phyloP scores from a whole-genome alignment of 2,329 filamentous ascomycete genomes.

The Aspergillus sojae region DNA sequence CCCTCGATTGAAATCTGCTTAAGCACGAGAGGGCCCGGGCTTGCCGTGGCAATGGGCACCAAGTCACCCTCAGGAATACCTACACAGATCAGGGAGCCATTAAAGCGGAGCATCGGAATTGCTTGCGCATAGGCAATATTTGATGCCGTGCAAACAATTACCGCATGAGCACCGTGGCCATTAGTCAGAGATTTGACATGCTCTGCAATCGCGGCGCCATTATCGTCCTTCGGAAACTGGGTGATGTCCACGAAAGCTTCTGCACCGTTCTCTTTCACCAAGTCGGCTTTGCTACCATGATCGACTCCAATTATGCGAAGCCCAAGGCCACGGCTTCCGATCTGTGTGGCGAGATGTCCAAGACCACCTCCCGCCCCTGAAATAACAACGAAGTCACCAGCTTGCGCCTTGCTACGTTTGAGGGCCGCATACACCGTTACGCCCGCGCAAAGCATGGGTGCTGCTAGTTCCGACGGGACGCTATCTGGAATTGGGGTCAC shows the following conservation, averaged over 20 bases:
- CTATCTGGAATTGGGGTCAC: constrained; percentile 68
- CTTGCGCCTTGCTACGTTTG: constrained; percentile 59
- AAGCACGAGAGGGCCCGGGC: background rate
- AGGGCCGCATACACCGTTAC: constrained; percentile 67
- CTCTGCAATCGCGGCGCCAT: constrained; percentile 53
- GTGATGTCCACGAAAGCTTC: constrained; percentile 67
- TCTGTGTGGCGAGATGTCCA: constrained; percentile 63
- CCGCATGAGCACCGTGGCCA: constrained; percentile 61
- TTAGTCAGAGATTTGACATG: constrained; percentile 60
- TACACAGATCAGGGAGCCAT: constrained; percentile 55
- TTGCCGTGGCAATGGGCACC: background rate
- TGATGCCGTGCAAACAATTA: constrained; percentile 58
- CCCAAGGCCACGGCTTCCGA: constrained; percentile 60
- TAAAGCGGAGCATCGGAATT: constrained; percentile 49
- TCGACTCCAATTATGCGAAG: constrained; percentile 67
- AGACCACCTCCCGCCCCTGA: constrained; percentile 63
- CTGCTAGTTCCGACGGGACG: constrained; percentile 63
- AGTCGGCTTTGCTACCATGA: constrained; percentile 59
- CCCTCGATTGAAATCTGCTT: background rate
- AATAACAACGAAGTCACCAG: constrained; percentile 63
- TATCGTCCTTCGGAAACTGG: constrained; percentile 46
- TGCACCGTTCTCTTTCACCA: constrained; percentile 61
- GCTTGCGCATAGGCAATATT: constrained; percentile 54
- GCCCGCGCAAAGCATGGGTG: constrained; percentile 68
- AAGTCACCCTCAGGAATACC: constrained; percentile 49